Base-by-base conservation (phyloP, 768 basidiomycete genomes). In the Amanita jacksonii region DNA sequence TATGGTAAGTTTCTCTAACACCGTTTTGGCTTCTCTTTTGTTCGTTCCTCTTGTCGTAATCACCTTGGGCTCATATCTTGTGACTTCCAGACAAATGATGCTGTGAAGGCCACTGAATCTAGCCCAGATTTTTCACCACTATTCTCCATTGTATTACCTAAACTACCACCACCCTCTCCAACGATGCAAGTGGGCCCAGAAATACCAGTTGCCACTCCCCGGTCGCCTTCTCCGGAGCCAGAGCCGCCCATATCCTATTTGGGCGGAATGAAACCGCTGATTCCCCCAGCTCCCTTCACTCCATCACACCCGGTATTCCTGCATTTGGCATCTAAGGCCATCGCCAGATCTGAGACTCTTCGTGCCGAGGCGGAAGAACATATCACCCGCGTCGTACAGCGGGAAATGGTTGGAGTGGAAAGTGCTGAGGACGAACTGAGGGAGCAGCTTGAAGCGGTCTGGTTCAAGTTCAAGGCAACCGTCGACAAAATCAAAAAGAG, bases 281-380 rank as follows among this genome's bases (percentile, higher is more conserved):
- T 86, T 57, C 76, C 78, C 20, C 85, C 85, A 13, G 76, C 81
- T 16, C 85, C 86, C 13, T 88, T 84, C 60, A 74, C 81, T 0
- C 80, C 86, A 5, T 76, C 80, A 13, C 82, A 89, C 52, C 76
- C 77, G 5, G 73, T 78, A 32, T 89, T 88, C 54, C 49, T 66
- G 33, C 77, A 84, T 57, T 66, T 89, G 24, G 69, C 79, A 12
- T 65, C 70, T 18, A 54, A 78, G 38, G 85, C 86, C 10, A 56
- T 63, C 19, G 59, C 68, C 25, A 63, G 72, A 52, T 84, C 83
- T 0, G 63, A 76, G 31, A 65, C 62, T 41, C 57, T 77, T 39
- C 74, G 84, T 48, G 59, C 66, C 22, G 58, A 64, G 38, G 79
- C 79, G 10, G 81, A 87, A 58, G 71, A 71, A 35, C 66, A 77